A percentile compares a stretch with the other conserved stretches of the same genome.
Conservation (phyloP, 768 basidiomycete species). For the Panaeolus cyanescens region DNA sequence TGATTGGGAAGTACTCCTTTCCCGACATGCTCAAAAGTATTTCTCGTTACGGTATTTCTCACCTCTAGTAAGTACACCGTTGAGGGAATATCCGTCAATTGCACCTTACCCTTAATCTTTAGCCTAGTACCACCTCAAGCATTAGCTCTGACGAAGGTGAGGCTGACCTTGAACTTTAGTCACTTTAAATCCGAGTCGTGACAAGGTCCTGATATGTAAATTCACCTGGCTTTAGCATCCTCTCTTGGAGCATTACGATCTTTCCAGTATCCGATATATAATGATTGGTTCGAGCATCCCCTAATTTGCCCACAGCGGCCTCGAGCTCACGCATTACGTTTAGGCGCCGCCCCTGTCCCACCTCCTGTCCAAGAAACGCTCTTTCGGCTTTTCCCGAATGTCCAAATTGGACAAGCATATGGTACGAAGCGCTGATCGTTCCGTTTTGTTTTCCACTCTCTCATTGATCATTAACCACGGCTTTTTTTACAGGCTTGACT, state of each 20-base stretch:
- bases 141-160: slow-evolving; percentile 51
- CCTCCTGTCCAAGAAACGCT: slow-evolving; percentile 50
- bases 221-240: slow-evolving; percentile 43
- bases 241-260: slow-evolving; percentile 41
- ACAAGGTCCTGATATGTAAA: too few species aligned
- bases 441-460: too few species aligned
- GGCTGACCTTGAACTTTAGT: too few species aligned
- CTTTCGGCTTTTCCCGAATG: slow-evolving; percentile 45
- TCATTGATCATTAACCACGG: background rate
- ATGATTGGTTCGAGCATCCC: slow-evolving; percentile 37
- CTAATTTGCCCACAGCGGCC: background rate
- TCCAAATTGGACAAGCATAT: slow-evolving; percentile 62
- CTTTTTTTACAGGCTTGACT: slow-evolving; percentile 24
- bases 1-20: slow-evolving; percentile 47
- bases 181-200: too few species aligned
- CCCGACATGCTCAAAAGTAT: slow-evolving; percentile 47
- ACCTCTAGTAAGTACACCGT: slow-evolving; percentile 42
- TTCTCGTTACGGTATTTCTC: slow-evolving; percentile 43
- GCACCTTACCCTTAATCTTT: background rate
- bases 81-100: background rate
- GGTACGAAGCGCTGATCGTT: slow-evolving; percentile 33
- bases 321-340: slow-evolving; percentile 24
- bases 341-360: slow-evolving; percentile 63
- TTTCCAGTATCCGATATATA: slow-evolving; percentile 40
- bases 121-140: slow-evolving; percentile 53